phyloP scores from a whole-genome alignment of 345 rosid genomes.

The Salix purpurea region DNA sequence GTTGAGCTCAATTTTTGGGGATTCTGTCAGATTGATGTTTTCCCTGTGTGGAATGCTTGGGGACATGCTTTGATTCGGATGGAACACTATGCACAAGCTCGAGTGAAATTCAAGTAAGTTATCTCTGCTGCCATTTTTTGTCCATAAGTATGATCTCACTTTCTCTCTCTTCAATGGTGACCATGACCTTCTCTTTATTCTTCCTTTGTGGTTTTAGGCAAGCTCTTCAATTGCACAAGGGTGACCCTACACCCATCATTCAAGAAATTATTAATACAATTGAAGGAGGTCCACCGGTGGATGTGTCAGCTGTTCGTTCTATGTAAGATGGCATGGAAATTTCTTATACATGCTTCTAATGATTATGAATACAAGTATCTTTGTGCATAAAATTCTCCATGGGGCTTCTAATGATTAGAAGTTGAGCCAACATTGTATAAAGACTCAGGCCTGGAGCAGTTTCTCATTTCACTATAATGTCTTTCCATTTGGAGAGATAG shows the following conservation, averaged over 20 bases:
- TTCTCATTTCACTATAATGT: neutral
- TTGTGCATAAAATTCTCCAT: neutral
- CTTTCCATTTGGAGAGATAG: neutral
- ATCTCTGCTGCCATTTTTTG: neutral
- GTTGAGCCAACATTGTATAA: neutral
- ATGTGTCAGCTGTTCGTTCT: slow-evolving; percentile 80
- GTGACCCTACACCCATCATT: slow-evolving; percentile 65
- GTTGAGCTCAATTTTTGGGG: slow-evolving; percentile 11
- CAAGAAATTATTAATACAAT: slow-evolving; percentile 83
- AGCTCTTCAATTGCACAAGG: slow-evolving; percentile 79
- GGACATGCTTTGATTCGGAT: slow-evolving; percentile 93
- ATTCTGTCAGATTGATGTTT: slow-evolving; percentile 73
- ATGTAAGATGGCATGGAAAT: slow-evolving; percentile 53
- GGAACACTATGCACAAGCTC: slow-evolving; percentile 91
- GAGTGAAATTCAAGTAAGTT: slow-evolving; percentile 88
- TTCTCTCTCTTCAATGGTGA: neutral
- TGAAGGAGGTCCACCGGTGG: slow-evolving; percentile 96
- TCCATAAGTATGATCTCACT: neutral
- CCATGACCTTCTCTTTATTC: slow-evolving; percentile 1
- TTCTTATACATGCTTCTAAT: neutral
- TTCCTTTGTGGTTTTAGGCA: slow-evolving; percentile 58
- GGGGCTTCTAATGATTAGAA: slow-evolving; percentile 4
- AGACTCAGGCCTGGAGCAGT: neutral
- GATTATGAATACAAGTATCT: neutral
- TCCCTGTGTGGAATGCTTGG: slow-evolving; percentile 99